Evolutionary conservation across 768 basidiomycete genomes (phyloP), one percentile per base, ranked within the genome.

Genomic region (Termitomyces sp.): DNA sequence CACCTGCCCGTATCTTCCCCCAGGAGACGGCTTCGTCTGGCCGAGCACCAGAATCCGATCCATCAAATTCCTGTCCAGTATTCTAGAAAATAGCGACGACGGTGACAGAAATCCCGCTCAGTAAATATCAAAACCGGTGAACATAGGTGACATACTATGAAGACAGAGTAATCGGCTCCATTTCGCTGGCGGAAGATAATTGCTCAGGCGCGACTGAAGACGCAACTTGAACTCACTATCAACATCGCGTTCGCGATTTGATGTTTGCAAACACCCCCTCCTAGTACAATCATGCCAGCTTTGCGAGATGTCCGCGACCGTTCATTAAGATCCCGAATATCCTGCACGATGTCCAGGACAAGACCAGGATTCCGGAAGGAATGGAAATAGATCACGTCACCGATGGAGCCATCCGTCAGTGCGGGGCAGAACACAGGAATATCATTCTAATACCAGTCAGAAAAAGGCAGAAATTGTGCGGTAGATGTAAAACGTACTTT

Each of bases 231-330:
- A 59, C 82, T 73, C 71, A 98, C 96, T 68, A 99, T 97, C 23
- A 99, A 77, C 97, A 99, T 98, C 1, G 96, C 95, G 68, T 99
- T 99, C n/a, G 96, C 96, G 56, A 99, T 97, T 68, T 99, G 97
- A 69, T 99, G 97, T 70, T 99, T 99, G 77, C 95, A 98, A 10
- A 99, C 95, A 1, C 97, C 97, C 2, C 97, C 97, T 8, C 97
- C 97, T 12, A 98, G 84, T 53, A 99, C 86, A 63, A 99, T 93
- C 95, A 98, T 98, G 2, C 97, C 97, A 19, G 97, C 97, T 73
- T 93, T 95, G 55, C 84, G 86, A 35, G 95, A 90, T 61, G 83
- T 86, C 54, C 97, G 82, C 11, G 90, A 85, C 17, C 92, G 74
- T 71, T 98, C 95, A 73, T 99, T 99, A 35, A 99, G 75, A 38